Percentiles rank a stretch among this genome's conserved stretches.
Conservation (phyloP, 2,329 filamentous ascomycete genomes). For the Fusarium luffae region DNA sequence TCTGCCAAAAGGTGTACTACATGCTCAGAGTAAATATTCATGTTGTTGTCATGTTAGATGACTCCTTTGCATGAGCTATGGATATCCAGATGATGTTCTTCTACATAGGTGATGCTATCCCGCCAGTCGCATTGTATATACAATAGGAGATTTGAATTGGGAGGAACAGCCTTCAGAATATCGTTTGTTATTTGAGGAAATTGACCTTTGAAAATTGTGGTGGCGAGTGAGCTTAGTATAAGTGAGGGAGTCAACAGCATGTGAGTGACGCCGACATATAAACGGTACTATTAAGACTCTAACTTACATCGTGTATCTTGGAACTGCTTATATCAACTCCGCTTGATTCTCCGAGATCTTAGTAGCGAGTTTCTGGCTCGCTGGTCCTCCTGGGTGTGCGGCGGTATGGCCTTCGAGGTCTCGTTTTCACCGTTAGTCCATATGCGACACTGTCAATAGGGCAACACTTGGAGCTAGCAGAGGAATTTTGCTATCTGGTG, state of each 20-base stretch:
- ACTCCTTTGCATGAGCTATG: background rate
- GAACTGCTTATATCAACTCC: background rate
- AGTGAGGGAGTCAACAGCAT: background rate
- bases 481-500: background rate
- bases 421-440: background rate
- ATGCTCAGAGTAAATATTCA: too few species aligned
- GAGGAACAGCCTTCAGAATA: background rate
- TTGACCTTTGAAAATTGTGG: background rate
- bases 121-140: background rate
- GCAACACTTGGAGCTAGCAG: background rate
- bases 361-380: background rate
- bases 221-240: background rate
- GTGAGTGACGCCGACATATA: background rate
- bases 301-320: background rate
- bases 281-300: background rate
- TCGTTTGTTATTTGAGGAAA: background rate
- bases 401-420: background rate
- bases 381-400: background rate
- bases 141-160: background rate
- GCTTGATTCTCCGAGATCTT: background rate
- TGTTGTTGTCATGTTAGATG: background rate
- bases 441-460: background rate
- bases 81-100: background rate
- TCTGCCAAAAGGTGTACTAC: background rate
- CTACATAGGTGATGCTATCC: background rate